These are phyloP conservation scores for Exophiala spinifera DNA, from an alignment of 2,329 filamentous ascomycete genomes.

Conservation along the genomic window DNA sequence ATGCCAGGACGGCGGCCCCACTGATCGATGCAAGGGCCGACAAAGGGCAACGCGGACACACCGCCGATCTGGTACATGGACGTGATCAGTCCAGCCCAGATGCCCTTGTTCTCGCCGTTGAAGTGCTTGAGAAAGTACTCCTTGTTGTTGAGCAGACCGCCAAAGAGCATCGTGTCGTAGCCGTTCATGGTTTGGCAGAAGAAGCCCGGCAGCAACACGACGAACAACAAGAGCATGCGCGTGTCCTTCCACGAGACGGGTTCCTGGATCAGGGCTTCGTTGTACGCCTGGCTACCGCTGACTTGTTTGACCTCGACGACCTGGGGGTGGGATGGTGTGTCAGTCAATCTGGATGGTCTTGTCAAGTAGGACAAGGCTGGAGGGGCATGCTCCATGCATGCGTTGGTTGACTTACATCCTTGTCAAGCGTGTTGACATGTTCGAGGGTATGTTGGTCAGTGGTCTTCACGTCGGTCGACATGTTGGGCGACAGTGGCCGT, in stretches of 20 bases:
- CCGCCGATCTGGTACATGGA: constrained; percentile 50
- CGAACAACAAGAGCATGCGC: constrained; percentile 23
- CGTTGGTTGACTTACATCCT: constrained; percentile 18
- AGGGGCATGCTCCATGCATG: too few species aligned
- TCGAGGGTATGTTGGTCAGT: constrained; percentile 13
- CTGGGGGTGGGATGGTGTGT: background rate
- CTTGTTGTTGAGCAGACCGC: constrained; percentile 49
- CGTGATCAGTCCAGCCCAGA: constrained; percentile 44
- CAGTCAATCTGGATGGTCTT: background rate
- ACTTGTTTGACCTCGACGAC: constrained; percentile 41
- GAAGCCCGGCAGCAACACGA: constrained; percentile 34
- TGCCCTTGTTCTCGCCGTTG: constrained; percentile 40
- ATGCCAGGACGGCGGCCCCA: constrained; percentile 56
- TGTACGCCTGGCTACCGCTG: constrained; percentile 53
- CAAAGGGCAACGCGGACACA: constrained; percentile 46
- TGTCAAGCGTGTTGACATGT: constrained; percentile 16
- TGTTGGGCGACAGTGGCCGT: constrained; percentile 2
- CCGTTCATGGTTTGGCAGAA: constrained; percentile 55
- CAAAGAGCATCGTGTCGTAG: constrained; percentile 58
- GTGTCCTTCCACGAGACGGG: constrained; percentile 30
- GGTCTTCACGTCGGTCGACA: constrained; percentile 21
- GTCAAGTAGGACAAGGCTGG: background rate
- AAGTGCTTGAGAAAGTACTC: constrained; percentile 44
- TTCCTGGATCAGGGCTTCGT: constrained; percentile 55
- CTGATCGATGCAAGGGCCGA: constrained; percentile 46